A percentile compares a stretch with the other conserved stretches of the same genome.
These are phyloP conservation scores for Ciborinia camelliae DNA, from an alignment of 2,329 filamentous ascomycete genomes.

Conservation along the genomic window DNA sequence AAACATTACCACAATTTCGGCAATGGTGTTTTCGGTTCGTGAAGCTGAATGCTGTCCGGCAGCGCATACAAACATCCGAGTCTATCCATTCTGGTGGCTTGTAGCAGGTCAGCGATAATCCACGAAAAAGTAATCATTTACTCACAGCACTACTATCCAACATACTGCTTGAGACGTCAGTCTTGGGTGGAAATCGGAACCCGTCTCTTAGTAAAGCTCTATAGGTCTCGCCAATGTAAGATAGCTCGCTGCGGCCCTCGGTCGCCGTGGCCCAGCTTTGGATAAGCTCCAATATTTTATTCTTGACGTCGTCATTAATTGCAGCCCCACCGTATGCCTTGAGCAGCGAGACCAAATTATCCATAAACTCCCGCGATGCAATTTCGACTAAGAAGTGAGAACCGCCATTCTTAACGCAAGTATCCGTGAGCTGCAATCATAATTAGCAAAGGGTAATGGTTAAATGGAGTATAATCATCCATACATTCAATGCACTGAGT, in stretches of 20 bases:
- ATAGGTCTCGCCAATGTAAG: conserved; percentile 88
- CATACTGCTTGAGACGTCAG: conserved; percentile 91
- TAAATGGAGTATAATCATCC: background rate
- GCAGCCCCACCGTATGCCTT: conserved; percentile 72
- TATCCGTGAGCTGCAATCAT: conserved; percentile 76
- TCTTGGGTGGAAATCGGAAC: conserved; percentile 82
- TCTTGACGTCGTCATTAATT: conserved; percentile 79
- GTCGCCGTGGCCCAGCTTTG: conserved; percentile 91
- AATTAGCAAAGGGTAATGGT: conserved; percentile 34
- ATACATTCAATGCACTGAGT: conserved; percentile 85
- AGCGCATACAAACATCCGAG: conserved; percentile 98
- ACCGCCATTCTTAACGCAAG: conserved; percentile 97
- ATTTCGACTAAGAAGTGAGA: conserved; percentile 93
- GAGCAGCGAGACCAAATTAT: conserved; percentile 87
- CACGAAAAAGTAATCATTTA: conserved; percentile 26
- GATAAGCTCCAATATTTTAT: conserved; percentile 88
- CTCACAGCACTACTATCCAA: conserved; percentile 91
- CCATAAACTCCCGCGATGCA: conserved; percentile 96
- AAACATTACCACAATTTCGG: conserved; percentile 95
- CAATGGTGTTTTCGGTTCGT: conserved; percentile 99
- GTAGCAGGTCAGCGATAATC: conserved; percentile 16
- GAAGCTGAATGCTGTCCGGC: conserved; percentile 90
- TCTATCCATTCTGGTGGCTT: conserved; percentile 96
- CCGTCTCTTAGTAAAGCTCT: conserved; percentile 77
- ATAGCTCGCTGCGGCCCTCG: conserved; percentile 76